Percentiles rank a stretch among this genome's conserved stretches.
Conservation (phyloP, 768 basidiomycete species). For the Cystofilobasidium ferigula region DNA sequence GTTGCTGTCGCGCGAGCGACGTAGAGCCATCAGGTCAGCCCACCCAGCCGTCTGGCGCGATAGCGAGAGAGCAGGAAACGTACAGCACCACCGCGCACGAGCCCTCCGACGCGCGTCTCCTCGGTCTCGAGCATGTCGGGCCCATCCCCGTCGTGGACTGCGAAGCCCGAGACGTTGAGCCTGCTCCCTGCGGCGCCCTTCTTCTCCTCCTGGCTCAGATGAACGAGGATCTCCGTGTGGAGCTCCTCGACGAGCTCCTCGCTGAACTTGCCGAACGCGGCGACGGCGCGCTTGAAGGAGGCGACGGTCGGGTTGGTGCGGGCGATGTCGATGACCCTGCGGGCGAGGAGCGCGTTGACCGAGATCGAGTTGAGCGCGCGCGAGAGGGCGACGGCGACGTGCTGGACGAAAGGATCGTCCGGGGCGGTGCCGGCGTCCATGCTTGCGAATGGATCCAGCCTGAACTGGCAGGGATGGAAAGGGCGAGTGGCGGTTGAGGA, state of each 20-base stretch:
- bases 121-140: constrained; percentile 78
- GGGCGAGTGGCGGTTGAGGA: no score
- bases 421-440: neutral
- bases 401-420: constrained; percentile 16
- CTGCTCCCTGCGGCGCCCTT: neutral
- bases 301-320: constrained; percentile 47
- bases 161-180: constrained; percentile 22
- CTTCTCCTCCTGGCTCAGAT: constrained; percentile 44
- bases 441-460: neutral
- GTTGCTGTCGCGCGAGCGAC: no score
- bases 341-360: constrained; percentile 71
- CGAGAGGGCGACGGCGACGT: constrained; percentile 66
- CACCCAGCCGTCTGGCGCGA: neutral
- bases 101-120: constrained; percentile 61
- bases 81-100: constrained; percentile 58
- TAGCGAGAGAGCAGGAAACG: constrained; percentile 33
- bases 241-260: constrained; percentile 65
- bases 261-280: constrained; percentile 72
- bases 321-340: constrained; percentile 68
- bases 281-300: constrained; percentile 58
- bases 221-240: constrained; percentile 65
- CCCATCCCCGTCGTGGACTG: constrained; percentile 44
- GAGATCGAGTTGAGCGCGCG: constrained; percentile 66
- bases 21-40: no score
- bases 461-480: neutral